Base-by-base conservation (phyloP, 2,329 filamentous ascomycete species). In the Monosporascus sp. region DNA sequence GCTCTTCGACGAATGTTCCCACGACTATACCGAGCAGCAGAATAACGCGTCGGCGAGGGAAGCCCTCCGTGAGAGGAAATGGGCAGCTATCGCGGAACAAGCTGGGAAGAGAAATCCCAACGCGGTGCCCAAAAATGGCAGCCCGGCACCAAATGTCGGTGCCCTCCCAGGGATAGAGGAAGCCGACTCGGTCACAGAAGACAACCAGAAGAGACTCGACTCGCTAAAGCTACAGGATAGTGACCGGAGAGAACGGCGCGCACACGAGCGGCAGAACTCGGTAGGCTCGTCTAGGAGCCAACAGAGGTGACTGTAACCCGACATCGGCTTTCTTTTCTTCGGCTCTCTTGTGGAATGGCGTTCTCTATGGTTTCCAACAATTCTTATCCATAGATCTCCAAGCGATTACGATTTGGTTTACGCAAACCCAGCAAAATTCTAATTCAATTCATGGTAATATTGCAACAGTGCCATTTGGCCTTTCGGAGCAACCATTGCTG, bases 1-100 rank as follows among this genome's bases (percentile, higher is more conserved):
- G 70, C 82, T 99, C 22, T 99, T 99, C 65, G 94, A 99, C 64
- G 94, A 99, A 68, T 99, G 94, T 74, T 97, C 94, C 37, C 93
- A 97, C 67, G 92, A 97, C 60, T 99, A 99, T 73, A 95, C 92
- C 5, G 93, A 97, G 71, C 88, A 94, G 65, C 93, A 97, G 73
- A 96, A 96, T 72, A 94, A 84, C 58, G 90, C 92, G 3, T 86
- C 89, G n/a, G 83, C 90, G 55, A 85, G 92, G 52, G 88, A 97
- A 71, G 85, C 87, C 59, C 79, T 85, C 58, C 85, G 94, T 60
- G 86, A 95, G 70, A 85, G 86, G 60, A 91, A 93, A 68, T 99
- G 94, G 94, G 90, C 93, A 51, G 85, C 86, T 57, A 80, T 99
- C 43, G 81, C 86, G 49, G 88, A 94, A 60, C 85, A 90, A 69